Base-by-base conservation (phyloP, 2,329 filamentous ascomycete species). In the Fusarium sp. region DNA sequence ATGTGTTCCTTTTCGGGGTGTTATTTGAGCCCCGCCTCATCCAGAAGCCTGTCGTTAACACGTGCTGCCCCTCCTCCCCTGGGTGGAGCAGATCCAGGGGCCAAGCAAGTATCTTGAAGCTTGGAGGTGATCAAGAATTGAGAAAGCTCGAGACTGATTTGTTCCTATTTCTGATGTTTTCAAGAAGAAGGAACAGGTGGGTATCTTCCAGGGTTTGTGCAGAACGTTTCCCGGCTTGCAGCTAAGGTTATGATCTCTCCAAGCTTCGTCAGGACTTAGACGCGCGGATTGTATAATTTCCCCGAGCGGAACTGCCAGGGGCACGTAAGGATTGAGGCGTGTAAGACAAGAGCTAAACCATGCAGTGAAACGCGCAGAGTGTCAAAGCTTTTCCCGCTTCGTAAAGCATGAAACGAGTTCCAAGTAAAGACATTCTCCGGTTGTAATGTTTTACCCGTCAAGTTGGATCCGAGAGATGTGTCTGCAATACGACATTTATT, bases 41-140 rank as follows among this genome's bases (percentile, higher is more conserved):
- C 40, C 43, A 57, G 27, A 68, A 51, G 25, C 50, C 63, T 59
- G 46, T 61, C 57, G 25, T 51, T 48, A 41, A 65, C 63, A 65
- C 59, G 63, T 60, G 63, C 63, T 60, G 58, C 63, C 68, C 67
- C 68, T 71, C 68, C 53, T 51, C 34, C 37, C 20, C 42, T 30
- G 20, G 41, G 45, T 56, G 62, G 49, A 68, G 61, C 50, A 47
- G 66, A 63, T 56, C 63, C 67, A 67, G 67, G 62, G 57, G 66
- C 46, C 41, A 53, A 21, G 25, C 41, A 53, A 63, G 60, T n/a
- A 49, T 45, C 20, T 40, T 28, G 34, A 12, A 32, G 18, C 30
- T 25, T 46, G n/a, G 42, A 21, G 48, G 23, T 34, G 46, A 28
- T 21, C 40, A 55, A 48, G 45, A 30, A n/a, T n/a, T 30, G 32